Evolutionary conservation across 441 rosid genomes (phyloP).

Genomic region (Pelargonium hybrid): DNA sequence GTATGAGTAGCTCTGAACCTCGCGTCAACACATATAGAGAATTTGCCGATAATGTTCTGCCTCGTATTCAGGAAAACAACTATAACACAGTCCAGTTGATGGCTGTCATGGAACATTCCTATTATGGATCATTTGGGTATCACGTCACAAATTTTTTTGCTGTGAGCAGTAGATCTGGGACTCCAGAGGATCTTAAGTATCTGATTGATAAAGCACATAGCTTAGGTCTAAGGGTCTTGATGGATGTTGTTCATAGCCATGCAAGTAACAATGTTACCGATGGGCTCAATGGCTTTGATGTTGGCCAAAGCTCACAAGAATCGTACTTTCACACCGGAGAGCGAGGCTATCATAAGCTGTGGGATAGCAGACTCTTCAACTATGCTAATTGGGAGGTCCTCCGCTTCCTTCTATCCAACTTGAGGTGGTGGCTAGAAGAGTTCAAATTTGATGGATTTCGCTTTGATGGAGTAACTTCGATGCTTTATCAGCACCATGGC

Average conservation of each 20-base stretch:
- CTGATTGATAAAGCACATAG: slow-evolving; percentile 78
- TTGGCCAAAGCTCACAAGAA: slow-evolving; percentile 64
- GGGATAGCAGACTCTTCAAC: slow-evolving; percentile 80
- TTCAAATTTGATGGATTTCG: slow-evolving; percentile 73
- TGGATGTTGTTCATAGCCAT: slow-evolving; percentile 81
- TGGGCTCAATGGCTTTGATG: slow-evolving; percentile 81
- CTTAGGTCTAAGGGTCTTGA: slow-evolving; percentile 56
- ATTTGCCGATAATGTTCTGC: slow-evolving; percentile 69
- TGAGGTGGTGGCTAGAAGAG: slow-evolving; percentile 85
- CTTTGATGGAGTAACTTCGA: slow-evolving; percentile 76
- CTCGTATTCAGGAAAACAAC: slow-evolving; percentile 60
- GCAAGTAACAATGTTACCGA: slow-evolving; percentile 69
- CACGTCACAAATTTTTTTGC: slow-evolving; percentile 76
- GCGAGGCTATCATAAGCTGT: slow-evolving; percentile 59
- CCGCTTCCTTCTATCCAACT: slow-evolving; percentile 69
- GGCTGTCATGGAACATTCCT: slow-evolving; percentile 85
- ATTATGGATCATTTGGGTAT: slow-evolving; percentile 77
- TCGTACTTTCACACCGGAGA: slow-evolving; percentile 75
- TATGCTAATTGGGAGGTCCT: slow-evolving; percentile 86
- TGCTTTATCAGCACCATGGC: slow-evolving; percentile 84
- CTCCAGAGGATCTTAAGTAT: slow-evolving; percentile 79
- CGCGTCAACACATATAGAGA: slow-evolving; percentile 56
- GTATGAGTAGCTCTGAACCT: slow-evolving; percentile 76
- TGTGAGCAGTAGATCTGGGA: slow-evolving; percentile 73
- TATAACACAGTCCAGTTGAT: slow-evolving; percentile 67